Conservation (phyloP, 2,329 filamentous ascomycete genomes). For the Ophiobolus disseminans region DNA sequence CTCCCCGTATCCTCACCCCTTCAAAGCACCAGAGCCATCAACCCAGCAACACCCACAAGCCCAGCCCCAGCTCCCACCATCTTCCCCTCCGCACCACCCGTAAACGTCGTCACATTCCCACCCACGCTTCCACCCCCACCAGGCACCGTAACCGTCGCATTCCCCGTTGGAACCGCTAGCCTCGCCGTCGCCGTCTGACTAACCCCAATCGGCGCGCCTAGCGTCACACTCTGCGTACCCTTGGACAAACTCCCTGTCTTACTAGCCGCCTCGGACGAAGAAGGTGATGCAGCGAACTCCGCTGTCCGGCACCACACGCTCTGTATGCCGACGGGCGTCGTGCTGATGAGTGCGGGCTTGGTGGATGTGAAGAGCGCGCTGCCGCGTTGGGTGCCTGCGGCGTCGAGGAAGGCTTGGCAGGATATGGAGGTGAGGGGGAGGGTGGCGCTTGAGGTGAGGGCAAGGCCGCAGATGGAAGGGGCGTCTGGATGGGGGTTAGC, state of each 20-base stretch:
- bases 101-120: not conserved
- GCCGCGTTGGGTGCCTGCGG: conserved; percentile 19
- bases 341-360: conserved; percentile 25
- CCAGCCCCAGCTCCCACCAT: not conserved
- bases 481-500: conserved; percentile 11
- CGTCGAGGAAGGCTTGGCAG: conserved; percentile 32
- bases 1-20: no score
- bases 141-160: not conserved
- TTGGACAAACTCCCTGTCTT: not conserved
- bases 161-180: not conserved
- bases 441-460: conserved; percentile 22
- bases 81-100: not conserved
- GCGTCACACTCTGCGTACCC: not conserved
- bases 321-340: conserved; percentile 22
- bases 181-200: not conserved
- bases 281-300: not conserved
- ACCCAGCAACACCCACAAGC: not conserved
- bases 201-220: not conserved
- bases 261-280: not conserved
- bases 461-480: conserved; percentile 28
- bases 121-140: not conserved
- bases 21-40: not conserved
- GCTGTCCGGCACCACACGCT: not conserved
- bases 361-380: conserved; percentile 22
- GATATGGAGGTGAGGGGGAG: conserved; percentile 15